These are phyloP conservation scores for Stachybotrys echinatus DNA, from an alignment of 2,329 filamentous ascomycete genomes.

Conservation along the genomic window DNA sequence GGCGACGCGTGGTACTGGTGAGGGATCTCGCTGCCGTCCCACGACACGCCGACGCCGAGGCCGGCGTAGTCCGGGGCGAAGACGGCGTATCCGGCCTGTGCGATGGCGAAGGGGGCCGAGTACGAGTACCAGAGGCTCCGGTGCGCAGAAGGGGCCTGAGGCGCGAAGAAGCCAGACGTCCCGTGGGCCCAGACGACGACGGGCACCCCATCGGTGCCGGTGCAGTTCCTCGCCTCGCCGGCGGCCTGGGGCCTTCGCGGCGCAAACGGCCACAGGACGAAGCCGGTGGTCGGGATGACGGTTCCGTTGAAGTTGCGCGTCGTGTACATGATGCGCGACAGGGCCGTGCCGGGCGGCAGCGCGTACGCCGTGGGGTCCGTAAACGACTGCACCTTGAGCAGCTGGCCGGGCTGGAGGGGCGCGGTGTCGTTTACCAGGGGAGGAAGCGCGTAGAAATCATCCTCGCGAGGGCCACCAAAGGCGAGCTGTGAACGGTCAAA, in stretches of 20 bases:
- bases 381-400: slow-evolving; percentile 10
- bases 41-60: slow-evolving; percentile 29
- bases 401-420: slow-evolving; percentile 3
- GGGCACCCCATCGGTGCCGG: slow-evolving; percentile 6
- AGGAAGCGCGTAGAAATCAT: slow-evolving; percentile 11
- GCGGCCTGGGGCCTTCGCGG: neutral
- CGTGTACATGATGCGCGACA: slow-evolving; percentile 7
- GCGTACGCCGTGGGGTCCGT: slow-evolving; percentile 5
- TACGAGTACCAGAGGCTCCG: slow-evolving; percentile 34
- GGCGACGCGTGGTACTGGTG: slow-evolving; percentile 33
- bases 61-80: slow-evolving; percentile 40
- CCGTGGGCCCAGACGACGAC: slow-evolving; percentile 38
- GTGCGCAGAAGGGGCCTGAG: slow-evolving; percentile 31
- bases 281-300: slow-evolving; percentile 5
- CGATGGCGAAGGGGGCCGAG: slow-evolving; percentile 28
- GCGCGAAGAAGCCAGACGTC: slow-evolving; percentile 32
- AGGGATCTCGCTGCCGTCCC: slow-evolving; percentile 27
- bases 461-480: slow-evolving; percentile 9
- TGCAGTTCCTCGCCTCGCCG: neutral
- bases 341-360: slow-evolving; percentile 3
- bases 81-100: slow-evolving; percentile 34
- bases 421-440: neutral
- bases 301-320: slow-evolving; percentile 10
- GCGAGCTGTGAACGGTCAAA: slow-evolving; percentile 9
- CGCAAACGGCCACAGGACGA: slow-evolving; percentile 9